Base-by-base conservation (phyloP, 2,329 filamentous ascomycete genomes). In the Nemania sp. region DNA sequence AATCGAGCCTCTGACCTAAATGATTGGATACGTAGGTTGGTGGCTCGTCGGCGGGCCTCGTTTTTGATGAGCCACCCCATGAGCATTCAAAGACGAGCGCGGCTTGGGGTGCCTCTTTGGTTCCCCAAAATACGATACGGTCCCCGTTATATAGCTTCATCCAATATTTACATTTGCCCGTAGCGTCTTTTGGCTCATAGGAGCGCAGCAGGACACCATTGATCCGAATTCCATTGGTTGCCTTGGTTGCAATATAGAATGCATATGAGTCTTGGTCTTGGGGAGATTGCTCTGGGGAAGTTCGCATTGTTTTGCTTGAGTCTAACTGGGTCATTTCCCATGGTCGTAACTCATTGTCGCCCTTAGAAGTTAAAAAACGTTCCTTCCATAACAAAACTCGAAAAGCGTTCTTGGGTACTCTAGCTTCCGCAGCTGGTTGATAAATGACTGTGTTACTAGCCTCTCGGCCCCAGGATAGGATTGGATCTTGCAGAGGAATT, bases 401-500 rank as follows among this genome's bases (percentile, higher is more conserved):
- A 73, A 97, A 89, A 0, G 93, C 93, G 70, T 90, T 90, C 76
- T 95, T 95, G 1, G 94, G 93, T 41, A 98, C 88, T 18, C 90
- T 90, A 1, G 84, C 86, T 72, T 98, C 93, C 26, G 82, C 81
- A 32, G 79, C 81, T 55, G 90, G 83, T 0, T 86, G 80, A 74
- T 94, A 93, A 2, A 90, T 83, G 32, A 90, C 80, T 0, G 91
- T 95, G 73, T 93, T 94, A 22, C 86, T 83, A 0, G 80, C 82
- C 0, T 88, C 87, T 27, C 95, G 89, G 32, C 95, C 95, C 89
- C 93, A 98, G 0, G 90, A 91, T 0, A 90, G 89, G 72, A 93
- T 80, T 3, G 89, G 88, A 47, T 88, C 86, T 11, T 88, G 88
- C 15, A 98, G 82, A 38, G 86, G 85, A 35, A 97, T 83, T 0